These are phyloP conservation scores for Candida multigemmis DNA, from an alignment of 805 yeast species.

Conservation along the genomic window DNA sequence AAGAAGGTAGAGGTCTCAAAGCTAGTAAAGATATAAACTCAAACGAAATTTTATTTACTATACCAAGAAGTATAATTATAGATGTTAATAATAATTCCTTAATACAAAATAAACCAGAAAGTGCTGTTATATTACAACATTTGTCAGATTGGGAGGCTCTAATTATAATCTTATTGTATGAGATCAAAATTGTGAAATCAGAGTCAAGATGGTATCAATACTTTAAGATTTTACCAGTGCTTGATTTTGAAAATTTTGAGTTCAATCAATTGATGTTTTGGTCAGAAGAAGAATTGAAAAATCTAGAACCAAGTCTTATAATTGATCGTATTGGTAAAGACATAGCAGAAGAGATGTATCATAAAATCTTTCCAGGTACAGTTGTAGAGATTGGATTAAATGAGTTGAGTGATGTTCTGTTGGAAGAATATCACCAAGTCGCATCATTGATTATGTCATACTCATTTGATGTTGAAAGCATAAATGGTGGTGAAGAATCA, in stretches of 20 bases:
- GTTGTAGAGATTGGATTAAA: conserved; percentile 26
- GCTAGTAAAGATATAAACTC: conserved; percentile 52
- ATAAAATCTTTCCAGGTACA: conserved; percentile 29
- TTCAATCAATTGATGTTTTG: conserved; percentile 77
- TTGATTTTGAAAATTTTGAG: conserved; percentile 14
- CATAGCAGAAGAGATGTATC: conserved; percentile 54
- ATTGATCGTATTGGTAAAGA: conserved; percentile 62
- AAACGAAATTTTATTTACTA: conserved; percentile 59
- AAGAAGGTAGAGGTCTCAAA: conserved; percentile 73
- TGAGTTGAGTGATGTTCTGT: conserved; percentile 21
- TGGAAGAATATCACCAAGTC: conserved; percentile 56
- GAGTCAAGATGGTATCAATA: conserved; percentile 62
- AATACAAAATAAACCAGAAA: conserved; percentile 16
- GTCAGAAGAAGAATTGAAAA: conserved; percentile 49
- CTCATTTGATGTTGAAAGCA: conserved; percentile 71
- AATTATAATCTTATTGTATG: conserved; percentile 59
- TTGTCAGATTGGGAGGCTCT: conserved; percentile 73
- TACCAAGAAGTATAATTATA: conserved; percentile 53
- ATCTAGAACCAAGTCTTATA: conserved; percentile 63
- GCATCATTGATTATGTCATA: conserved; percentile 85
- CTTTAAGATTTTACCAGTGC: conserved; percentile 59
- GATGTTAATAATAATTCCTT: conserved; percentile 52
- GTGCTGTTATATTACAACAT: conserved; percentile 24
- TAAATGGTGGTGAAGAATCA: conserved; percentile 15
- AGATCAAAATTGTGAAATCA: conserved; percentile 33